Base-by-base conservation (phyloP, 78 protist species). In the Dictyostelium firmibasis region DNA sequence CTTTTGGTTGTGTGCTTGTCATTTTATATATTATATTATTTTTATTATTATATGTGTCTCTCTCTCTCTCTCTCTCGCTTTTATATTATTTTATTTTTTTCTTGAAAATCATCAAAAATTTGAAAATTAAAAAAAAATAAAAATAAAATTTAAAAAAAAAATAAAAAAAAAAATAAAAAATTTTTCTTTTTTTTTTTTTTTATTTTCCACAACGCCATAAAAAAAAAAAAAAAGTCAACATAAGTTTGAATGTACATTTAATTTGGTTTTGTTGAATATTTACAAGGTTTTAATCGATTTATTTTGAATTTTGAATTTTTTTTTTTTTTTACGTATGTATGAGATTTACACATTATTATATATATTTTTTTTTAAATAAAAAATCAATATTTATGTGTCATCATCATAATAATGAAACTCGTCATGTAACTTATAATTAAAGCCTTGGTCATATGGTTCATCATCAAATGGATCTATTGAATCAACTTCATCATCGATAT, bases 401-500 rank as follows among this genome's bases (percentile, higher is more conserved):
- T 85, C 92, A 3, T 72, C 78, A 53, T 72, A 85, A 47, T 75
- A 27, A 53, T 67, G 83, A 25, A 41, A 85, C 36, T 85, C 92
- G n/a, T 85, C 92, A 13, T 85, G 83, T 5, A 85, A 20, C 29
- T 83, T 47, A 62, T 75, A 85, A 16, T 81, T 81, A 47, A 27
- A 81, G 4, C 85, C 67, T 43, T 77, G 62, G 9, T 50, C 85
- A 47, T 81, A 81, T n/a, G 62, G 72, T 16, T 81, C 14, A 47
- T 81, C 85, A 18, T 81, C 85, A n/a, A 81, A 81, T 25, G 69
- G 62, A 29, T 81, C 85, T 2, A 29, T 47, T 29, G 57, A 64
- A 53, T 85, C 81, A 23, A 53, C 81, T 14, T 43, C 67, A 35
- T 85, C 92, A 27, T 53, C 60, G 23, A 75, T 33, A 38, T 85